Percentiles rank a stretch among this genome's conserved stretches.
These are phyloP conservation scores for Termitomyces sp. DNA, from an alignment of 768 basidiomycete species.

Conservation along the genomic window DNA sequence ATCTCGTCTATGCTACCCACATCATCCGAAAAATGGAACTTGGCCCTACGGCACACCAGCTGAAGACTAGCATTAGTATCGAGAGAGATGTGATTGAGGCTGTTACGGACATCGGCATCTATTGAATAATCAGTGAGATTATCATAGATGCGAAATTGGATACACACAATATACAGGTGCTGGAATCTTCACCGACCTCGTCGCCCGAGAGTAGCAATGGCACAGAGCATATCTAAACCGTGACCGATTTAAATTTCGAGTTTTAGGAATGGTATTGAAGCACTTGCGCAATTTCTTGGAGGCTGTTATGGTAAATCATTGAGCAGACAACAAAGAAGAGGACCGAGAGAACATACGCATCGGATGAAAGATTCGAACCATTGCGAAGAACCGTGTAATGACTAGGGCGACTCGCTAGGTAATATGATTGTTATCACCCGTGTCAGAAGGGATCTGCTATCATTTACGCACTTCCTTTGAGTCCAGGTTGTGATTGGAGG, in stretches of 20 bases:
- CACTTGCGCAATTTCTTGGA: slow-evolving; percentile 48
- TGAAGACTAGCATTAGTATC: slow-evolving; percentile 15
- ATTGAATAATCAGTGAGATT: background rate
- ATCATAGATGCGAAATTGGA: background rate
- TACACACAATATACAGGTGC: slow-evolving; percentile 66
- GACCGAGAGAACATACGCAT: slow-evolving; percentile 14
- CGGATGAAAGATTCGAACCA: slow-evolving; percentile 23
- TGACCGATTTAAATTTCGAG: no score
- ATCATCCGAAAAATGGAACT: slow-evolving; percentile 40
- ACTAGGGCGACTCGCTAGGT: slow-evolving; percentile 45
- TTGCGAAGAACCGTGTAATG: slow-evolving; percentile 50
- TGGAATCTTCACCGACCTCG: slow-evolving; percentile 69
- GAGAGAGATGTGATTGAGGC: background rate
- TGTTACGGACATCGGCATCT: slow-evolving; percentile 51
- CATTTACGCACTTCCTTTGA: slow-evolving; percentile 40
- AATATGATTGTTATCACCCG: background rate
- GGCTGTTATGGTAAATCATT: slow-evolving; percentile 16
- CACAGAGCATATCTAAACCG: slow-evolving; percentile 39
- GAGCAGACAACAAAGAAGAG: slow-evolving; percentile 5
- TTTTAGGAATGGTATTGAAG: slow-evolving; percentile 16
- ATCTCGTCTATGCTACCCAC: slow-evolving; percentile 28
- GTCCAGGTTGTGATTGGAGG: slow-evolving; percentile 49
- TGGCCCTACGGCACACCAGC: slow-evolving; percentile 52
- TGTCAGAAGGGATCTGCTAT: background rate
- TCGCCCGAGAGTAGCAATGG: slow-evolving; percentile 64